A percentile compares a stretch with the other conserved stretches of the same genome.
phyloP scores from a whole-genome alignment of 345 rosid genomes.

The Salix viminalis region DNA sequence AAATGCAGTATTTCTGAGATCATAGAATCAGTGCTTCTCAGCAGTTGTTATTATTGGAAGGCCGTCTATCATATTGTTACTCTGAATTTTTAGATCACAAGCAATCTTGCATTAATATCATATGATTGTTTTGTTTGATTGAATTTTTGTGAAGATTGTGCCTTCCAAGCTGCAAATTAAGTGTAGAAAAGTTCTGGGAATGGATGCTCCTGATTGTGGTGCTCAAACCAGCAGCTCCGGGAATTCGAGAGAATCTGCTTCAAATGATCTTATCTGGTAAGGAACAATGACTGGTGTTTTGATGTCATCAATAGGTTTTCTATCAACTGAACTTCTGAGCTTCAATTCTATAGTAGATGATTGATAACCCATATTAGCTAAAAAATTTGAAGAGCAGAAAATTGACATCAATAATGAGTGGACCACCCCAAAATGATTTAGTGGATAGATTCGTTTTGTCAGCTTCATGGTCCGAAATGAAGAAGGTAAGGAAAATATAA shows the following conservation, averaged over 20 bases:
- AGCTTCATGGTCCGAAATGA: not conserved
- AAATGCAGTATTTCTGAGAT: not conserved
- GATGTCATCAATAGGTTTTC: not conserved
- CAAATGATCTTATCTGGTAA: slow-evolving; percentile 73
- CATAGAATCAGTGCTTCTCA: not conserved
- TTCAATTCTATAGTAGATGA: not conserved
- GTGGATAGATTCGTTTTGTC: not conserved
- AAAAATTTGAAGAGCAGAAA: not conserved
- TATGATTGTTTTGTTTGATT: not conserved
- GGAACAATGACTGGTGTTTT: not conserved
- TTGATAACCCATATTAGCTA: not conserved
- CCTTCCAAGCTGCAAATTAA: slow-evolving; percentile 56
- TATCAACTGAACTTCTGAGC: not conserved
- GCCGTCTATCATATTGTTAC: too few species aligned
- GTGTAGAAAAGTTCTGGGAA: slow-evolving; percentile 43
- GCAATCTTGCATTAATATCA: not conserved
- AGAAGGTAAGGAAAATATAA: not conserved
- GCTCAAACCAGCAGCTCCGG: slow-evolving; percentile 25
- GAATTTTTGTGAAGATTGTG: slow-evolving; percentile 39
- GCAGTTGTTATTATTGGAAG: not conserved
- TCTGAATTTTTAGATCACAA: not conserved
- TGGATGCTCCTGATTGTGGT: slow-evolving; percentile 23
- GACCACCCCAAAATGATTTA: not conserved
- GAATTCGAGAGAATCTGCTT: slow-evolving; percentile 19
- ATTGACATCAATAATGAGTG: not conserved